Evolutionary conservation across 306 rosid species (phyloP).

Genomic region (Cicer pinnatifidum): DNA sequence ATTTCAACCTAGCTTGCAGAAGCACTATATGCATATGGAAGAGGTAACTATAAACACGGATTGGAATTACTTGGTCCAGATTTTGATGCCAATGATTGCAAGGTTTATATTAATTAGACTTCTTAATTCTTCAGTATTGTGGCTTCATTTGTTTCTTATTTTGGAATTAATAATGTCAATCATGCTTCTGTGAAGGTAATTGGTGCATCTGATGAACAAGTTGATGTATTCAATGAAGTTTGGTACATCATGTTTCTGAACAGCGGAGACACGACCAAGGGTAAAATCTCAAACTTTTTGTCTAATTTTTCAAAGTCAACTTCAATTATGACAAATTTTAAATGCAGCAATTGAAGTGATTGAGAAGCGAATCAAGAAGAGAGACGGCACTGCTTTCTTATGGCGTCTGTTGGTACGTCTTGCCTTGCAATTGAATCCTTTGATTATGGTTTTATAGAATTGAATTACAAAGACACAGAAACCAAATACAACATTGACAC

Average conservation of each 20-base stretch:
- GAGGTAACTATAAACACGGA: constrained; percentile 59
- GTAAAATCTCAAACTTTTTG: constrained; percentile 48
- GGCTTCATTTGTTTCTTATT: background rate
- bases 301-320: background rate
- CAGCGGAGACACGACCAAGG: constrained; percentile 60
- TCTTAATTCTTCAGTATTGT: background rate
- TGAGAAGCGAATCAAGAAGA: constrained; percentile 59
- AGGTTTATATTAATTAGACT: constrained; percentile 57
- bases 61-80: constrained; percentile 71
- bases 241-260: constrained; percentile 75
- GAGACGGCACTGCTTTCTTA: constrained; percentile 70
- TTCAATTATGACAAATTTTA: constrained; percentile 24
- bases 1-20: constrained; percentile 75
- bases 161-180: background rate
- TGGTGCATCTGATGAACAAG: constrained; percentile 91
- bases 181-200: constrained; percentile 56
- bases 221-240: constrained; percentile 81
- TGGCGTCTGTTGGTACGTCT: constrained; percentile 76
- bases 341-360: constrained; percentile 64
- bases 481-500: no score
- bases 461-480: no score
- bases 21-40: constrained; percentile 81
- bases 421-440: background rate
- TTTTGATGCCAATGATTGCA: constrained; percentile 68
- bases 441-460: constrained; percentile 3